These are phyloP conservation scores for Curvularia eragrostidis DNA, from an alignment of 2,329 filamentous ascomycete genomes.

Conservation along the genomic window DNA sequence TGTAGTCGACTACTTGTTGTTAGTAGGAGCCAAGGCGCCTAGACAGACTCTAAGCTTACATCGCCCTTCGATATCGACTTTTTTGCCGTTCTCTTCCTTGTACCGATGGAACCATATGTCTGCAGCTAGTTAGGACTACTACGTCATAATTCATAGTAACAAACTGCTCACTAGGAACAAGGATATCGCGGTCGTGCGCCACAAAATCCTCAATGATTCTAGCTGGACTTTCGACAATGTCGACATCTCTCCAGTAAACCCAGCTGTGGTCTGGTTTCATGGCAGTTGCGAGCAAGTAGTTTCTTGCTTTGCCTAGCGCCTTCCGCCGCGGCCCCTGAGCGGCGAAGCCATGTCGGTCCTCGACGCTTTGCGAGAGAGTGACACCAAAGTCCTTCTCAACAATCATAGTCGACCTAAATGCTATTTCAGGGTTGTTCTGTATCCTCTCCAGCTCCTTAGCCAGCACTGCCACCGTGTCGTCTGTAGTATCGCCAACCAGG, in stretches of 20 bases:
- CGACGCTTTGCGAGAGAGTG: slow-evolving; percentile 75
- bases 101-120: slow-evolving; percentile 98
- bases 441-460: slow-evolving; percentile 85
- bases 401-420: slow-evolving; percentile 84
- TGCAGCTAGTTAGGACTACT: slow-evolving; percentile 50
- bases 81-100: slow-evolving; percentile 66
- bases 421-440: slow-evolving; percentile 77
- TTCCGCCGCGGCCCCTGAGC: slow-evolving; percentile 91
- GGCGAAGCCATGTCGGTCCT: slow-evolving; percentile 83
- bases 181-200: slow-evolving; percentile 87
- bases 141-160: neutral
- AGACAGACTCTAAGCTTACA: slow-evolving; percentile 63
- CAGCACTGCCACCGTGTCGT: slow-evolving; percentile 89
- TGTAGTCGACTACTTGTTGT: slow-evolving; percentile 80
- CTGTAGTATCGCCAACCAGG: slow-evolving; percentile 87
- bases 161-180: slow-evolving; percentile 83
- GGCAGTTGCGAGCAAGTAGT: slow-evolving; percentile 84
- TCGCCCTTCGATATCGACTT: slow-evolving; percentile 85
- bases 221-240: slow-evolving; percentile 88
- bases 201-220: slow-evolving; percentile 94
- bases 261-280: slow-evolving; percentile 94
- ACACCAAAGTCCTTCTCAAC: slow-evolving; percentile 91
- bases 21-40: neutral
- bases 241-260: slow-evolving; percentile 98
- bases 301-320: slow-evolving; percentile 86